Evolutionary conservation across 192 early-diverging fungal genomes (phyloP), one percentile per base, ranked within the genome.

Genomic region (Coemansia nantahalensis): DNA sequence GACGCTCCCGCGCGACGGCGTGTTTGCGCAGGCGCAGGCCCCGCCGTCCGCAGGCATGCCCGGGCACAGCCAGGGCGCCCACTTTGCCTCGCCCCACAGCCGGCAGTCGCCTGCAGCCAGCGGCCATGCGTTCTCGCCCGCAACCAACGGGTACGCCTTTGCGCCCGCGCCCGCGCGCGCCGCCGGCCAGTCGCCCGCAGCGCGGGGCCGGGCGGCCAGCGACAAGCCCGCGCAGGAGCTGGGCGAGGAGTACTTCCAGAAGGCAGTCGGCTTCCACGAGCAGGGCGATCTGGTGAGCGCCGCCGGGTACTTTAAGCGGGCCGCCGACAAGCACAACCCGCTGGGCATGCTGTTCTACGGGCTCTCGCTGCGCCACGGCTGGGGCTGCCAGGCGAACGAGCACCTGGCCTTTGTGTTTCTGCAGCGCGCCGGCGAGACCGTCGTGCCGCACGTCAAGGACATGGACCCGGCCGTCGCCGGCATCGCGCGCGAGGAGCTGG

Each of bases 341-440:
- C 67, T 87, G 2, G 86, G 86, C 10, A 80, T 87, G 70, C 70
- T 87, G 45, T 81, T 90, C 55, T 87, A 85, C 53, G 88, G 88
- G 3, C 61, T 90, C 32, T 84, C 88, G 14, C 71, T 86, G 14
- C 80, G 88, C 14, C 88, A 90, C 60, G 88, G 88, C 30, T 90
- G 88, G 88, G 86, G 88, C 9, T 88, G 86, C 61, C 79, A 80
- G 54, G 55, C 80, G 15, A 83, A 90, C 65, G 78, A 80, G 10
- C 70, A 72, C 33, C 40, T 83, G 43, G 86, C 85, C 3, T 83
- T 90, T 62, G 77, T 79, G 46, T 87, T 85, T 53, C 50, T 88
- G 45, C 83, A 87, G 58, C 86, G 80, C 55, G 83, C 85, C 4
- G 86, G 83, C 17, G 82, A 84, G 46, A 79, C 67, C 38, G 85